Base-by-base conservation (phyloP, 2,329 filamentous ascomycete species). In the Stemphylium beticola region DNA sequence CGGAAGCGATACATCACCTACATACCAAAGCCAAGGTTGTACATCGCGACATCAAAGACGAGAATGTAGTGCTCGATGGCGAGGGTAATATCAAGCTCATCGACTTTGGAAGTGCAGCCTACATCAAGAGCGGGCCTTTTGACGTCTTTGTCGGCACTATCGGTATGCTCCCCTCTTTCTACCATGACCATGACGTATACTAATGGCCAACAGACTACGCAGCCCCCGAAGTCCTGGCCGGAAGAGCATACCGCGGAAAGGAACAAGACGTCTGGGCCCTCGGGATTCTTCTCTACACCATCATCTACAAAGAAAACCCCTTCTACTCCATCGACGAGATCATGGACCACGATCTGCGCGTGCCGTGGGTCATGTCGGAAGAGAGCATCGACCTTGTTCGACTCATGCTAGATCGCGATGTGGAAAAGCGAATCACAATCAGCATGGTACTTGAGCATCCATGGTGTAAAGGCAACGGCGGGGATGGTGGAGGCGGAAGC, bases 281-380 rank as follows among this genome's bases (percentile, higher is more conserved):
- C 14, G 95, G 95, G 20, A 98, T 99, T 69, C 84, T 99, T 22
- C 85, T 99, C 12, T 99, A 99, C 80, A 99, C 95, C 24, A 97
- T 99, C 71, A 90, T 98, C 70, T 99, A 99, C 83, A 99, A 98
- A 79, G 95, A 99, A 78, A 99, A 99, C 72, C 93, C 95, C 0
- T 99, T 97, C 76, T 98, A 98, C 83, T 96, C 90, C 76, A 95
- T 98, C 69, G 95, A 99, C 75, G 95, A 99, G 81, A 99, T 99
- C 71, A 96, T 98, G 85, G 95, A 99, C 74, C 93, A 93, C 69
- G 93, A 97, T 66, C 81, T 99, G 55, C 86, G 95, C 42, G 88
- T 99, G 24, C 95, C 95, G 0, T 97, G 91, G 74, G 85, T 89
- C 31, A 87, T 93, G 79, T 92, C 91, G 74, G 92, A 97, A 61